These are phyloP conservation scores for Platanthera zijinensis DNA, from an alignment of 106 monocot genomes.

Conservation along the genomic window DNA sequence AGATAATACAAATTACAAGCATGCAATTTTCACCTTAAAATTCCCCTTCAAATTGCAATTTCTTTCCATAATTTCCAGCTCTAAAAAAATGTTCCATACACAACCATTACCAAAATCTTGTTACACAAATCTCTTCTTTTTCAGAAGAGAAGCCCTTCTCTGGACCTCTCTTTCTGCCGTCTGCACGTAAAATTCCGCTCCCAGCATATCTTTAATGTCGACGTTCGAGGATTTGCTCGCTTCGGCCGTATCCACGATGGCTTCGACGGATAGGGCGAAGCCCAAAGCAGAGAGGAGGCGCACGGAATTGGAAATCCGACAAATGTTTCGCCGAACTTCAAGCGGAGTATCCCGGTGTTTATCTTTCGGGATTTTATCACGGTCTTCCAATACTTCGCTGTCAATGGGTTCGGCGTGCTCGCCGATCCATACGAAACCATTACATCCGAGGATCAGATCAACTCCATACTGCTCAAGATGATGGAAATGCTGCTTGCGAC, in stretches of 20 bases:
- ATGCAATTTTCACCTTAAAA: no score
- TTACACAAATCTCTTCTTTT: slow-evolving; percentile 18
- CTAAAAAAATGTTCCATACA: no score
- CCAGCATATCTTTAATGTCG: slow-evolving; percentile 75
- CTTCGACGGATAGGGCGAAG: slow-evolving; percentile 65
- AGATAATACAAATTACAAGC: no score
- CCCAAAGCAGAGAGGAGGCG: slow-evolving; percentile 63
- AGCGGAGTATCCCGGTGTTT: slow-evolving; percentile 28
- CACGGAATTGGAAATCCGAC: slow-evolving; percentile 81
- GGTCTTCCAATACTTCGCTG: slow-evolving; percentile 26
- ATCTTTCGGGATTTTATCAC: slow-evolving; percentile 9
- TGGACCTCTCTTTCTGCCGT: slow-evolving; percentile 74
- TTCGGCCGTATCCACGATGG: slow-evolving; percentile 48
- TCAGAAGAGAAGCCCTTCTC: slow-evolving; percentile 32
- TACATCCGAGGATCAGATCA: slow-evolving; percentile 89
- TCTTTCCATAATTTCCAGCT: no score
- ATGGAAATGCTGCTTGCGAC: slow-evolving; percentile 95
- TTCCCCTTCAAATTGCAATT: no score
- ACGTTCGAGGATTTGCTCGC: slow-evolving; percentile 36
- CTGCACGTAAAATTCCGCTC: slow-evolving; percentile 80
- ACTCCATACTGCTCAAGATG: slow-evolving; percentile 70
- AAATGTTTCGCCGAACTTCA: slow-evolving; percentile 59
- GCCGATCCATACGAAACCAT: slow-evolving; percentile 90
- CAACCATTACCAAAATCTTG: no score
- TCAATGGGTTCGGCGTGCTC: slow-evolving; percentile 46